Percentiles rank a stretch among this genome's conserved stretches.
phyloP scores from a whole-genome alignment of 1,284 basidiomycete genomes.

The Irpex lacteus region DNA sequence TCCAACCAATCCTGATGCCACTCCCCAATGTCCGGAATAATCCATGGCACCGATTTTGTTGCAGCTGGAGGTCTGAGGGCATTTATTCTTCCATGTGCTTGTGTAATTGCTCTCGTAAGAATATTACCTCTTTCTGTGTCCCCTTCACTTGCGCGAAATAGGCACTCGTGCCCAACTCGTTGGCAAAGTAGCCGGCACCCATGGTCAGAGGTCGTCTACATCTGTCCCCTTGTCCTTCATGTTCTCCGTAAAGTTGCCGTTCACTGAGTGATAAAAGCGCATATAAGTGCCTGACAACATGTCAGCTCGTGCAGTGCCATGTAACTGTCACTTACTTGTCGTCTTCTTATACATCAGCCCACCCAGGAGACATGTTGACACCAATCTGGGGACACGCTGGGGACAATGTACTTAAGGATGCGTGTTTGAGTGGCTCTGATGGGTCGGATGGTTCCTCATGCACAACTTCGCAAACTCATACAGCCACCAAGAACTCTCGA shows the following conservation, averaged over 20 bases:
- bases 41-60: conserved; percentile 13
- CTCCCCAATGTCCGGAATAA: conserved; percentile 5
- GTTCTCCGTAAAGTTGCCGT: conserved; percentile 15
- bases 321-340: background rate
- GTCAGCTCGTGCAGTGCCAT: background rate
- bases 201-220: conserved; percentile 10
- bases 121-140: background rate
- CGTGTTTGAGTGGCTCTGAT: background rate
- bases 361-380: conserved; percentile 21
- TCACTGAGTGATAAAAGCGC: conserved; percentile 14
- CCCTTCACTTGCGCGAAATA: background rate
- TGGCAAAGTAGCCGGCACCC: conserved; percentile 12
- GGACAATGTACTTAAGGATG: conserved; percentile 11
- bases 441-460: background rate
- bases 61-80: conserved; percentile 8
- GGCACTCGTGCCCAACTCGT: conserved; percentile 4
- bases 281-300: conserved; percentile 8
- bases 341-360: background rate
- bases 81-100: background rate
- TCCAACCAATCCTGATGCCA: conserved; percentile 9
- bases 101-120: no score
- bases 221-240: conserved; percentile 14
- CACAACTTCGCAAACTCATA: conserved; percentile 6
- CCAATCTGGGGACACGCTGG: conserved; percentile 20
- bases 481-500: conserved; percentile 15